Base-by-base conservation (phyloP, 2,329 filamentous ascomycete species). In the Lasiodiplodia sp. region DNA sequence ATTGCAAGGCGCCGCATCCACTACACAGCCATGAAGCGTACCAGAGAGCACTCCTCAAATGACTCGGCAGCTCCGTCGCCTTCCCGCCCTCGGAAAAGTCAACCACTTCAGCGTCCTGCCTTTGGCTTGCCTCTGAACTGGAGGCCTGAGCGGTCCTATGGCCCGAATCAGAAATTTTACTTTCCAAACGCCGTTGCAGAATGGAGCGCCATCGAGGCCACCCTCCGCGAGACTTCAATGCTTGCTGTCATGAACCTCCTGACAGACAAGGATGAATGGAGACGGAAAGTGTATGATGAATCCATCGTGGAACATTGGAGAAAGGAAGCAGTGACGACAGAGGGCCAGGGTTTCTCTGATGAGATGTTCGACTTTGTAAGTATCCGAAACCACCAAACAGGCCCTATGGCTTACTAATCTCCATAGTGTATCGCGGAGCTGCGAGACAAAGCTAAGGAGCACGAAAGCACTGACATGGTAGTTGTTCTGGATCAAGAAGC, bases 381-480 rank as follows among this genome's bases (percentile, higher is more conserved):
- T 66, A 44, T 18, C 40, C n/a, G 23, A 28, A 63, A 16, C 11
- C 23, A 16, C 34, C 31, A 34, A 11, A 37, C 69, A 58, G 14
- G 16, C 56, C 10, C 14, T 18, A 25, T 5, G 11, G n/a, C 14
- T 4, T n/a, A 62, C 52, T 31, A 1, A 34, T 34, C 7, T 8
- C 14, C 23, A 25, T 31, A 68, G 69, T 76, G 76, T 56, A 52
- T 87, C 25, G 73, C 75, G 1, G 86, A 87, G 72, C 79, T 88
- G 0, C 79, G 77, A 25, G 81, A 82, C 71, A 87, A 88, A 70
- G 84, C 85, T 1, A 72, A 72, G n/a, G 72, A 81, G 14, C 81
- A 82, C 66, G 72, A 81, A 60, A 66, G 77, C 3, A 78, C 75
- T 18, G 74, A 79, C 2, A 75, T 83, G 14, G 72, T 86, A 6